Percentiles rank a stretch among this genome's conserved stretches.
These are phyloP conservation scores for Isatis lusitanica DNA, from an alignment of 441 rosid species.

Conservation along the genomic window DNA sequence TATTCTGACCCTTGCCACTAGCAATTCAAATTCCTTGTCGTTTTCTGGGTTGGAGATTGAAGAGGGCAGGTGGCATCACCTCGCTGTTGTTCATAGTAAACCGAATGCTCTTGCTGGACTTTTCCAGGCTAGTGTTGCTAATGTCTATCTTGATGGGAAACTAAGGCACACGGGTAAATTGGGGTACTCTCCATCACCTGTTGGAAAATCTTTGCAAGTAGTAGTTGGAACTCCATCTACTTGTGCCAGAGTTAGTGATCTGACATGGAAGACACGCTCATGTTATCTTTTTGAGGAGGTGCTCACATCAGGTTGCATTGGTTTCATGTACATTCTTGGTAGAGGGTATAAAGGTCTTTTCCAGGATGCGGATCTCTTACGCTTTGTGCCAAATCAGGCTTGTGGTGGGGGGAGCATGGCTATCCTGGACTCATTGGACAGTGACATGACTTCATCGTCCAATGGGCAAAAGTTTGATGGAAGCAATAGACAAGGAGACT, in stretches of 20 bases:
- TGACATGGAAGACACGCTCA: slow-evolving; percentile 95
- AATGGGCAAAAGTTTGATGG: slow-evolving; percentile 71
- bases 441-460: slow-evolving; percentile 67
- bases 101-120: slow-evolving; percentile 99
- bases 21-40: slow-evolving; percentile 86
- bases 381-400: slow-evolving; percentile 99
- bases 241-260: slow-evolving; percentile 81
- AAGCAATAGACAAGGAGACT: slow-evolving; percentile 72
- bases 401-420: slow-evolving; percentile 99
- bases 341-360: slow-evolving; percentile 98
- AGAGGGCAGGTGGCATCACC: slow-evolving; percentile 99
- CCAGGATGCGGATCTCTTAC: slow-evolving; percentile 94
- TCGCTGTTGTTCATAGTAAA: slow-evolving; percentile 99
- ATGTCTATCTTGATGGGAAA: slow-evolving; percentile 97
- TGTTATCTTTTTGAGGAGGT: slow-evolving; percentile 99
- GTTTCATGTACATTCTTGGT: slow-evolving; percentile 99
- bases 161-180: slow-evolving; percentile 96
- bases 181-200: slow-evolving; percentile 98
- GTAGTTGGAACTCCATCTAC: slow-evolving; percentile 83
- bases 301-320: slow-evolving; percentile 94
- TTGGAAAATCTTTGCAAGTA: slow-evolving; percentile 96
- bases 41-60: slow-evolving; percentile 96
- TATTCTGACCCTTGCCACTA: slow-evolving; percentile 91
- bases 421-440: slow-evolving; percentile 88
- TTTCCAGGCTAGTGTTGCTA: slow-evolving; percentile 98